Evolutionary conservation across 768 basidiomycete species (phyloP).

Genomic region (Chiua virens): DNA sequence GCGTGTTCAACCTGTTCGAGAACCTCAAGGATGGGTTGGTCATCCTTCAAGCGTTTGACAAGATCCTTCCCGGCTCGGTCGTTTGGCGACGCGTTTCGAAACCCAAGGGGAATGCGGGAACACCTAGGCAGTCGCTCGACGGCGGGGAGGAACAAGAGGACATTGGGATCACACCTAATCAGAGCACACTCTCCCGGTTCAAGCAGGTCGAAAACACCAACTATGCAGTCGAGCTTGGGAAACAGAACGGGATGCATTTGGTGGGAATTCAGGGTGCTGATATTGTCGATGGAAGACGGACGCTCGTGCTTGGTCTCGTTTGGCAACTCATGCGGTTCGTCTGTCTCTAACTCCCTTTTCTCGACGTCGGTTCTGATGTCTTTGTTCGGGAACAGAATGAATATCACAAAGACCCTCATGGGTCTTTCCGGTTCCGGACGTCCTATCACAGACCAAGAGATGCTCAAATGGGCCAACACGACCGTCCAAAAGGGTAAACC

Average conservation of each 20-base stretch:
- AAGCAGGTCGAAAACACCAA: constrained; percentile 99
- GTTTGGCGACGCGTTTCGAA: constrained; percentile 96
- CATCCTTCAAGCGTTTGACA: constrained; percentile 96
- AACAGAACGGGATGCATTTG: constrained; percentile 90
- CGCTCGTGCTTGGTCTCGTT: constrained; percentile 91
- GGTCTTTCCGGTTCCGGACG: constrained; percentile 69
- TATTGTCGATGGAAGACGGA: constrained; percentile 91
- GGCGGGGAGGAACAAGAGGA: constrained; percentile 68
- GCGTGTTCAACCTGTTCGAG: constrained; percentile 95
- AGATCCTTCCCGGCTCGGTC: constrained; percentile 88
- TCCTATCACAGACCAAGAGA: constrained; percentile 88
- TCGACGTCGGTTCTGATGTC: neutral
- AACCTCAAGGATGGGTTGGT: constrained; percentile 90
- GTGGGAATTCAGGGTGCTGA: constrained; percentile 98
- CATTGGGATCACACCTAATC: constrained; percentile 80
- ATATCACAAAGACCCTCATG: constrained; percentile 87
- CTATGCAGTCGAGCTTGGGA: constrained; percentile 90
- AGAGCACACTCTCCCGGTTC: constrained; percentile 86
- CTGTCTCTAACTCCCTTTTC: neutral
- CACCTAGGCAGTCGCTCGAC: constrained; percentile 37
- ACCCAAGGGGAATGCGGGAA: constrained; percentile 58
- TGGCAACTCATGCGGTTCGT: constrained; percentile 96
- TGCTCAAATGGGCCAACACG: constrained; percentile 94
- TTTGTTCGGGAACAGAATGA: constrained; percentile 50
- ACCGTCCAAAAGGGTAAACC: constrained; percentile 76